Evolutionary conservation across 805 yeast species (phyloP).

Genomic region (Nakazawaea ishiwadae): DNA sequence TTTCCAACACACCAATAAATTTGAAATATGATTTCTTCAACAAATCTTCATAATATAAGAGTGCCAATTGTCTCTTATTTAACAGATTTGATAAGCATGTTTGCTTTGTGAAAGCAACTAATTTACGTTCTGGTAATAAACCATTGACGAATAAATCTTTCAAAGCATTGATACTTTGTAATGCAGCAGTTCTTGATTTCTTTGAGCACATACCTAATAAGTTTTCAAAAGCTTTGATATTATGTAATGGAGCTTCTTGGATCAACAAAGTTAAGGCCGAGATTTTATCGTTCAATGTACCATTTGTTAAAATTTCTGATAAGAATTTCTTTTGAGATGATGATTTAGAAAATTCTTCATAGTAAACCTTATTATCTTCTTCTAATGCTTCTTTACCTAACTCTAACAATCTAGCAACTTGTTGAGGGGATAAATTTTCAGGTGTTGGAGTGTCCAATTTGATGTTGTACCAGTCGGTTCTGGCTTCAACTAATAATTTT

Average conservation of each 20-base stretch:
- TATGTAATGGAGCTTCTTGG: constrained; percentile 94
- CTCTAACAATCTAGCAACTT: constrained; percentile 54
- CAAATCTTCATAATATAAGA: constrained; percentile 86
- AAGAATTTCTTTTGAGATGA: constrained; percentile 84
- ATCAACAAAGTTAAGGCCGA: constrained; percentile 88
- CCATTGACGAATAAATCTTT: constrained; percentile 86
- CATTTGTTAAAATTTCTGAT: constrained; percentile 81
- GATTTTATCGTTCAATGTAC: constrained; percentile 93
- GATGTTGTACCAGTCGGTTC: constrained; percentile 75
- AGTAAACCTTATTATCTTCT: constrained; percentile 65
- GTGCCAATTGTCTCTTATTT: constrained; percentile 54
- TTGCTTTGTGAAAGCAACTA: constrained; percentile 76
- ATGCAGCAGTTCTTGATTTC: constrained; percentile 88
- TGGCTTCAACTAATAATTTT: constrained; percentile 54
- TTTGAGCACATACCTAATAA: constrained; percentile 76
- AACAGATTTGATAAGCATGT: constrained; percentile 41
- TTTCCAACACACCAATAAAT: constrained; percentile 72
- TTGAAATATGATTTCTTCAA: constrained; percentile 73
- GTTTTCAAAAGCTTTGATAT: constrained; percentile 76
- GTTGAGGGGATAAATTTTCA: constrained; percentile 44
- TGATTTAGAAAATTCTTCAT: constrained; percentile 67
- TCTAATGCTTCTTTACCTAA: constrained; percentile 66
- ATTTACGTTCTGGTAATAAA: constrained; percentile 79
- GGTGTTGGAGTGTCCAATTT: constrained; percentile 32
- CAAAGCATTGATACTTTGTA: constrained; percentile 84